Percentiles rank a stretch among this genome's conserved stretches.
phyloP scores from a whole-genome alignment of 495 filamentous ascomycete genomes.

The Xylaria sp. region DNA sequence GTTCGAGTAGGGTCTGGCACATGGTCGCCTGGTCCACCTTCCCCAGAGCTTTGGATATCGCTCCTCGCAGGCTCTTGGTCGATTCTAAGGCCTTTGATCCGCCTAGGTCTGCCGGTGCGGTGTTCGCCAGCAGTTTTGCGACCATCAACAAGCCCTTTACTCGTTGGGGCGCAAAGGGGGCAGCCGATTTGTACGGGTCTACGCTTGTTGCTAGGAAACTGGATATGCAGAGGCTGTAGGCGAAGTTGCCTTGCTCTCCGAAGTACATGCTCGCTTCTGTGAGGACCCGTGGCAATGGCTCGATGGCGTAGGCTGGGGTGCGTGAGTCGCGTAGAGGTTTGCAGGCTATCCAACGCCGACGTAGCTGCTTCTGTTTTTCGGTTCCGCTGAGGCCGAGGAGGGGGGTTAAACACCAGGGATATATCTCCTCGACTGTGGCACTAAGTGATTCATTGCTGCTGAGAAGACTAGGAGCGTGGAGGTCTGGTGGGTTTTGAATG shows the following conservation, averaged over 20 bases:
- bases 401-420: conserved; percentile 24
- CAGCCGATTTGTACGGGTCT: conserved; percentile 45
- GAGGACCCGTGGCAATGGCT: conserved; percentile 46
- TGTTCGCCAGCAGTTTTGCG: conserved; percentile 47
- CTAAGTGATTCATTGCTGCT: conserved; percentile 18
- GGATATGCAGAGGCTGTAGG: conserved; percentile 44
- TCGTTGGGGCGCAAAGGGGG: conserved; percentile 47
- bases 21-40: conserved; percentile 50
- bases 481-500: conserved; percentile 36
- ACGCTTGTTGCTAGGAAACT: conserved; percentile 47
- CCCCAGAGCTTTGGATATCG: conserved; percentile 36
- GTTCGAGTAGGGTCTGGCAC: conserved; percentile 47
- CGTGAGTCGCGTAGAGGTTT: conserved; percentile 43
- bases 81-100: neutral
- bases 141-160: conserved; percentile 48
- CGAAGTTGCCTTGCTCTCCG: conserved; percentile 33
- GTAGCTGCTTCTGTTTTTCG: conserved; percentile 29
- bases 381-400: neutral
- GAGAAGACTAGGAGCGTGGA: conserved; percentile 23
- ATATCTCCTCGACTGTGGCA: conserved; percentile 29
- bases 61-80: conserved; percentile 16
- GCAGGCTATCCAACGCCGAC: conserved; percentile 45
- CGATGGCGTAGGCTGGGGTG: conserved; percentile 52
- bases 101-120: conserved; percentile 30
- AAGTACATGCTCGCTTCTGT: conserved; percentile 38